Conservation (phyloP, 495 filamentous ascomycete genomes). For the Tuber microsphaerosporum region DNA sequence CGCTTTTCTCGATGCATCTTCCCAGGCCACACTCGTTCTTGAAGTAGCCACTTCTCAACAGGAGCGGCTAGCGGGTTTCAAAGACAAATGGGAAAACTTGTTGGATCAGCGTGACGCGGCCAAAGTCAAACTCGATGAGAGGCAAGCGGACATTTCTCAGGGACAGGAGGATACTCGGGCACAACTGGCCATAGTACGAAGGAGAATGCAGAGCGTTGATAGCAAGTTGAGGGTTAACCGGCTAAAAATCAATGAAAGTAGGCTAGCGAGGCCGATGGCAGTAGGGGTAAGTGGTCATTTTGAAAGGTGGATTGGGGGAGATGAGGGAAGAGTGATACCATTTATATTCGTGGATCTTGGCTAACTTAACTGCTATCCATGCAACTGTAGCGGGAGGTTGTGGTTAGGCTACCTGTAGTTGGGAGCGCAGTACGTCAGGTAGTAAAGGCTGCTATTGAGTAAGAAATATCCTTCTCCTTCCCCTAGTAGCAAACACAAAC, state of each 20-base stretch:
- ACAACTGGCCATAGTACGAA: background rate
- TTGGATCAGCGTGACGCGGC: background rate
- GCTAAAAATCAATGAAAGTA: background rate
- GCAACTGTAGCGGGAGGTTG: background rate
- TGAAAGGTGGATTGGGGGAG: background rate
- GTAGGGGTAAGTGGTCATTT: constrained; percentile 1
- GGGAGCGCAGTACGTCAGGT: background rate
- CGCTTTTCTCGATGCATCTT: background rate
- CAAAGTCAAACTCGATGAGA: background rate
- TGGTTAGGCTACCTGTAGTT: background rate
- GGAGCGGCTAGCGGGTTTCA: background rate
- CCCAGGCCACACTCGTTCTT: background rate
- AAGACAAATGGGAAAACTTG: background rate
- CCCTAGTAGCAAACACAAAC: background rate
- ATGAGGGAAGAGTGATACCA: background rate
- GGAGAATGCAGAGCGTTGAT: background rate
- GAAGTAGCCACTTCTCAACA: background rate
- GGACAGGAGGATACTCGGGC: background rate
- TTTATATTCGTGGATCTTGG: background rate
- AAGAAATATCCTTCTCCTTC: background rate
- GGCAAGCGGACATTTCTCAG: background rate
- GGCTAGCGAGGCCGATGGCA: background rate
- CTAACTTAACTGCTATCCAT: background rate
- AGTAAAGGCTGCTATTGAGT: background rate
- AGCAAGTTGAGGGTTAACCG: background rate